Evolutionary conservation across 441 rosid genomes (phyloP), one percentile per base, ranked within the genome.

Genomic region (Brassica balearica): DNA sequence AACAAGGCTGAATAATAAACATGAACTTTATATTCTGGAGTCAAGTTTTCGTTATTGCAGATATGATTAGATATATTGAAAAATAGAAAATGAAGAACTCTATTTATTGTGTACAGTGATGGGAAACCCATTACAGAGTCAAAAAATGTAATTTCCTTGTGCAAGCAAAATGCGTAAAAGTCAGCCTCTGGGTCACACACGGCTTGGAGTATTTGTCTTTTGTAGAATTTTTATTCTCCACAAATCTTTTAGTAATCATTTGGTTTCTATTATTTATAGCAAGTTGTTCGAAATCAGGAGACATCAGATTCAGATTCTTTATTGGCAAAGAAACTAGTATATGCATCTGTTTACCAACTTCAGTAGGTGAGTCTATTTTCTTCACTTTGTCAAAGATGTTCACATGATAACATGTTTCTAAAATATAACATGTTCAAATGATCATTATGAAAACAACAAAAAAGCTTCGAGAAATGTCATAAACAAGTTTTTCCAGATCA

Each of bases 131-230:
- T 29, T 2, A 14, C 14, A 7, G 34, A 22, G 55, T 32, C 15
- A 65, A 38, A 8, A 8, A 20, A 48, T 55, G 77, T 15, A 56
- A 53, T 22, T 60, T 61, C 69, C 65, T 79, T 73, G 51, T 32
- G 14, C 27, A 38, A 46, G 11, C 22, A 61, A 53, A 36, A 68
- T 68, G 51, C 60, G 6, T 12, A 53, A 68, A 79, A 68, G 69
- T 73, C 78, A 53, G 64, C 46, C 29, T 22, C 59, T 61, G n/a
- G 25, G 20, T 68, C 77, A 67, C 64, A 73, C 65, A 12, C 36
- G 22, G 38, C 43, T 58, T 29, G 17, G 80, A 75, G 32, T 77
- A n/a, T 63, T n/a, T 20, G 62, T 68, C 41, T 27, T 43, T 43
- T 43, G 65, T 32, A 8, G 14, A 32, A 41, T 19, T 77, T 65